Evolutionary conservation across 2,329 filamentous ascomycete species (phyloP), one percentile per base, ranked within the genome.

Genomic region (Colletotrichum abscissum): DNA sequence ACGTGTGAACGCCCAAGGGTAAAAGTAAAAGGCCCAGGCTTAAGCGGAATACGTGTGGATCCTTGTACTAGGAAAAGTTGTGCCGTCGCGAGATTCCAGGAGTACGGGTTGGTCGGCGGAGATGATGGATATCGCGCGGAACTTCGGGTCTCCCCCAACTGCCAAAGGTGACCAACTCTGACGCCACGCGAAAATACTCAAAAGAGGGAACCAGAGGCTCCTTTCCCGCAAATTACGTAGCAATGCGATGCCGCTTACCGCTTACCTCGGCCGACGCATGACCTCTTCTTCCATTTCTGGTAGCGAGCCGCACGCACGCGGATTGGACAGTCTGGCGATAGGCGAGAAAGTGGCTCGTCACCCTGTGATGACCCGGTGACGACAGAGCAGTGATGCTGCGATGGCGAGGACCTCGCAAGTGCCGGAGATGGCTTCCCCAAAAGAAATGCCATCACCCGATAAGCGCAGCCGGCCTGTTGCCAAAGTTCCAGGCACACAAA

Each of bases 71-170:
- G 24, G 33, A 30, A 19, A 9, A 28, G 9, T 57, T 69, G 42
- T 70, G 67, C 16, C 49, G 60, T 66, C 55, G 67, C 67, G 67
- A 65, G 60, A 73, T 58, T 73, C 67, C 70, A 73, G 60, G 67
- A 65, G 49, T 24, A 38, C 19, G 66, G 70, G 42, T 26, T n/a
- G n/a, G 24, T 35, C 42, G 14, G 52, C 67, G 70, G 67, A 57
- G 54, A 73, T 69, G 55, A 64, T 60, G 42, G 55, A 22, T 24
- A 35, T 52, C 56, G 46, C 42, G 19, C 46, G 54, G 66, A 60
- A 56, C 52, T 26, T 14, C 19, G 19, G 49, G 9, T 33, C 33
- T 24, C 38, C 24, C 42, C 42, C 19, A 49, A 49, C 42, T 19
- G 16, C 42, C 42, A n/a, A 22, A 46, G 19, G 33, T 52, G 69